Evolutionary conservation across 352 stramenopile species (phyloP).

Genomic region (Phytophthora sojae): DNA sequence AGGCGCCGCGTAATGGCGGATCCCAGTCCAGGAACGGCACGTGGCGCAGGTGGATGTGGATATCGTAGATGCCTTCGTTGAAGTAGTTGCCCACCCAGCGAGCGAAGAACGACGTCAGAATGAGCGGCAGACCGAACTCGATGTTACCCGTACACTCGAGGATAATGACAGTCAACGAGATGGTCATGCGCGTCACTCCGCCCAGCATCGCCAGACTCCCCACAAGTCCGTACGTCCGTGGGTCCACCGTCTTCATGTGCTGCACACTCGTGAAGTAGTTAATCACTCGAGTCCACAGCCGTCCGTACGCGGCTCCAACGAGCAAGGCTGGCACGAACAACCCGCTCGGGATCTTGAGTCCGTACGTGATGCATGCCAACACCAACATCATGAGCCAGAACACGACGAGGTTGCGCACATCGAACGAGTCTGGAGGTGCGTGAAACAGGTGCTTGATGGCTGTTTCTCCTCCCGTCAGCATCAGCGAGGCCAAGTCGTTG

Average conservation of each 20-base stretch:
- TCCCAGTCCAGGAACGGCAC: slow-evolving; percentile 86
- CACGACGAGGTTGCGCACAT: slow-evolving; percentile 75
- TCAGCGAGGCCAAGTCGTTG: slow-evolving; percentile 97
- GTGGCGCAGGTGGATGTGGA: slow-evolving; percentile 96
- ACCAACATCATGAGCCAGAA: slow-evolving; percentile 80
- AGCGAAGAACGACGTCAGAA: slow-evolving; percentile 97
- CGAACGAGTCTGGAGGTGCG: slow-evolving; percentile 73
- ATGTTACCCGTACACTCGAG: slow-evolving; percentile 98
- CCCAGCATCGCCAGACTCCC: slow-evolving; percentile 95
- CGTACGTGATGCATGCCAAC: slow-evolving; percentile 95
- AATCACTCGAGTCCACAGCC: slow-evolving; percentile 88
- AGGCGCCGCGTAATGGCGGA: slow-evolving; percentile 66
- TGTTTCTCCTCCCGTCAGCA: slow-evolving; percentile 94
- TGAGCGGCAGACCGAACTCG: slow-evolving; percentile 97
- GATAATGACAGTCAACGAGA: slow-evolving; percentile 98
- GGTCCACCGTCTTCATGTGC: slow-evolving; percentile 73
- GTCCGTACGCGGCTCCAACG: slow-evolving; percentile 95
- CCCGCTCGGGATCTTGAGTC: slow-evolving; percentile 95
- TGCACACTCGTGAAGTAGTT: slow-evolving; percentile 75
- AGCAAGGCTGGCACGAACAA: slow-evolving; percentile 97
- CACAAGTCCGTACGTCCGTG: slow-evolving; percentile 96
- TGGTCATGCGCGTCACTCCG: slow-evolving; percentile 98
- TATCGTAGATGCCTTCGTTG: slow-evolving; percentile 99
- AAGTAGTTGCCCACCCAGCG: slow-evolving; percentile 98
- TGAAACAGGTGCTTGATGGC: slow-evolving; percentile 97